These are phyloP conservation scores for Apophysomyces elegans DNA, from an alignment of 371 early-diverging fungal genomes.

Conservation along the genomic window DNA sequence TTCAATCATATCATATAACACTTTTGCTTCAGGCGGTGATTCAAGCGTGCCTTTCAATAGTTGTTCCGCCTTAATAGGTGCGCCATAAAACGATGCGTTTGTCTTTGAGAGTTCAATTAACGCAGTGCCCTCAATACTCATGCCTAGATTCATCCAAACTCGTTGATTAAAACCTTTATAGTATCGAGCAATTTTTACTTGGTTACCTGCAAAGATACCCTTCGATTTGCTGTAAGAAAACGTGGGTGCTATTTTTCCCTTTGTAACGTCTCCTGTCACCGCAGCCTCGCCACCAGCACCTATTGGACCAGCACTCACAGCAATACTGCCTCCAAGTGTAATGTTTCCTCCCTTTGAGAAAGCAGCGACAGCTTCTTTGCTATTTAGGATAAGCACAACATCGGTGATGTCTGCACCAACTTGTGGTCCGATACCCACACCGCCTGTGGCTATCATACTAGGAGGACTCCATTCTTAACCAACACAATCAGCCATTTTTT, in stretches of 20 bases:
- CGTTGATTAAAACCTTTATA: no score
- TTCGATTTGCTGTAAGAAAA: slow-evolving; percentile 74
- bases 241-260: slow-evolving; percentile 50
- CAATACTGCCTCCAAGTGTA: slow-evolving; percentile 69
- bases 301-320: slow-evolving; percentile 80
- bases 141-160: background rate
- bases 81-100: slow-evolving; percentile 57
- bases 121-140: background rate
- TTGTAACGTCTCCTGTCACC: slow-evolving; percentile 58
- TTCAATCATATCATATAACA: slow-evolving; percentile 44
- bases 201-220: slow-evolving; percentile 77
- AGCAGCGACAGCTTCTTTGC: slow-evolving; percentile 78
- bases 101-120: slow-evolving; percentile 60
- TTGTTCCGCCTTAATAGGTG: slow-evolving; percentile 53
- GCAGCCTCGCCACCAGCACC: slow-evolving; percentile 82
- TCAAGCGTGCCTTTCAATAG: slow-evolving; percentile 40
- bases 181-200: background rate
- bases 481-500: background rate
- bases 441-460: slow-evolving; percentile 60
- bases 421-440: slow-evolving; percentile 77
- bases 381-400: slow-evolving; percentile 79
- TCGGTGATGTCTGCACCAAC: slow-evolving; percentile 87
- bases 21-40: slow-evolving; percentile 33
- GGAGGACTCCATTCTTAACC: slow-evolving; percentile 60
- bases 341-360: slow-evolving; percentile 77